A percentile compares a stretch with the other conserved stretches of the same genome.
Evolutionary conservation across 345 rosid genomes (phyloP).

Genomic region (Linum trigynum): DNA sequence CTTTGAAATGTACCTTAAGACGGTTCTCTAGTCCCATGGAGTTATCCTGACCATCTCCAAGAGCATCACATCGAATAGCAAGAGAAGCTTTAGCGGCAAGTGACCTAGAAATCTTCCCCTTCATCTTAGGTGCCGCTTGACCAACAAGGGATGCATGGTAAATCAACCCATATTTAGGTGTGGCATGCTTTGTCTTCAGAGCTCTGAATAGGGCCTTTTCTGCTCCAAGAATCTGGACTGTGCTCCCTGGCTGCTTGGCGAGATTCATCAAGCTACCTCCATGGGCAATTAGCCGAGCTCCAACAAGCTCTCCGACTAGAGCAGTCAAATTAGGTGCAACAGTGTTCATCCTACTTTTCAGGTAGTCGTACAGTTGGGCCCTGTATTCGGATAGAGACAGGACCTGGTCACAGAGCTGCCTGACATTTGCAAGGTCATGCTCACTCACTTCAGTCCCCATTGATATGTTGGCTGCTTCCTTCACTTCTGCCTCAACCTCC

Average conservation of each 20-base stretch:
- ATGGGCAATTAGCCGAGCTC: slow-evolving; percentile 89
- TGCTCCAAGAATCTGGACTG: slow-evolving; percentile 88
- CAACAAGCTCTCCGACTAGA: slow-evolving; percentile 93
- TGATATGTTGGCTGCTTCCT: slow-evolving; percentile 80
- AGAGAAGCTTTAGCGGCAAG: slow-evolving; percentile 76
- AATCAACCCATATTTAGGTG: slow-evolving; percentile 81
- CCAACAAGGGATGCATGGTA: slow-evolving; percentile 90
- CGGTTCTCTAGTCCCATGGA: slow-evolving; percentile 78
- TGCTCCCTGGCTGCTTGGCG: slow-evolving; percentile 91
- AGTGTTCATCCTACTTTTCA: slow-evolving; percentile 87
- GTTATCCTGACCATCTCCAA: slow-evolving; percentile 72
- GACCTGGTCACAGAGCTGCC: slow-evolving; percentile 83
- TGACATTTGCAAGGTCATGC: slow-evolving; percentile 60
- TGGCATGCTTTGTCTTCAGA: slow-evolving; percentile 80
- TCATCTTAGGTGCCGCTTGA: slow-evolving; percentile 76
- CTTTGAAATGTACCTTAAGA: slow-evolving; percentile 39
- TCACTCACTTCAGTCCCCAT: slow-evolving; percentile 93
- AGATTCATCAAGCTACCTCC: slow-evolving; percentile 92
- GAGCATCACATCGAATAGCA: slow-evolving; percentile 80
- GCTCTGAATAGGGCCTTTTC: slow-evolving; percentile 94
- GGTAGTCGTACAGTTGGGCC: slow-evolving; percentile 76
- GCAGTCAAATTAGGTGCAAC: slow-evolving; percentile 92
- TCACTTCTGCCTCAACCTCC: slow-evolving; percentile 63
- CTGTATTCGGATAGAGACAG: slow-evolving; percentile 77
- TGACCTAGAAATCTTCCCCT: slow-evolving; percentile 83